Evolutionary conservation across 345 rosid species (phyloP).

Genomic region (Salix suchowensis): DNA sequence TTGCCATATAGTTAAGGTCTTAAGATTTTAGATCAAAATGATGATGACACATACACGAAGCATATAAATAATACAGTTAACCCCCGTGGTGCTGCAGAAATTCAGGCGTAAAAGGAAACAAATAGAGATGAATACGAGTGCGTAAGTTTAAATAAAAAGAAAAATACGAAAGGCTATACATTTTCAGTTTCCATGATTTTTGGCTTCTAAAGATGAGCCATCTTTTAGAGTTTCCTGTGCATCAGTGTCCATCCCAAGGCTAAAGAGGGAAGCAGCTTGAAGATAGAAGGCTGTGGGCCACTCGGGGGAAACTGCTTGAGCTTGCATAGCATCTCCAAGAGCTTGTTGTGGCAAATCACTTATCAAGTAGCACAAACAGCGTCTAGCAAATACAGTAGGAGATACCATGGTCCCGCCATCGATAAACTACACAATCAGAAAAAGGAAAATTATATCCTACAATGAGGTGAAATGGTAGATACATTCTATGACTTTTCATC

Average conservation of each 20-base stretch:
- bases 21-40: background rate
- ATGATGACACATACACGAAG: background rate
- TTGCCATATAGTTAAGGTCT: background rate
- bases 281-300: conserved; percentile 79
- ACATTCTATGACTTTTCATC: background rate
- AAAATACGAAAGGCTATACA: conserved; percentile 28
- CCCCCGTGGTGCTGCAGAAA: conserved; percentile 29
- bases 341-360: conserved; percentile 72
- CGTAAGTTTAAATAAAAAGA: background rate
- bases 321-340: conserved; percentile 86
- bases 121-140: conserved; percentile 17
- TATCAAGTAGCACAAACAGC: conserved; percentile 78
- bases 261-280: conserved; percentile 76
- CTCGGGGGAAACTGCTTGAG: conserved; percentile 74
- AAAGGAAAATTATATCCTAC: background rate
- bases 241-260: conserved; percentile 81
- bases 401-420: conserved; percentile 77
- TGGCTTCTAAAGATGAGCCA: conserved; percentile 68
- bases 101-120: conserved; percentile 19
- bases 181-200: conserved; percentile 53
- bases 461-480: background rate
- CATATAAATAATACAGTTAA: conserved; percentile 6
- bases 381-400: conserved; percentile 73
- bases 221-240: conserved; percentile 79
- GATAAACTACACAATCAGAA: conserved; percentile 42